phyloP scores from a whole-genome alignment of 495 filamentous ascomycete species.

The Aspergillus ostianus region DNA sequence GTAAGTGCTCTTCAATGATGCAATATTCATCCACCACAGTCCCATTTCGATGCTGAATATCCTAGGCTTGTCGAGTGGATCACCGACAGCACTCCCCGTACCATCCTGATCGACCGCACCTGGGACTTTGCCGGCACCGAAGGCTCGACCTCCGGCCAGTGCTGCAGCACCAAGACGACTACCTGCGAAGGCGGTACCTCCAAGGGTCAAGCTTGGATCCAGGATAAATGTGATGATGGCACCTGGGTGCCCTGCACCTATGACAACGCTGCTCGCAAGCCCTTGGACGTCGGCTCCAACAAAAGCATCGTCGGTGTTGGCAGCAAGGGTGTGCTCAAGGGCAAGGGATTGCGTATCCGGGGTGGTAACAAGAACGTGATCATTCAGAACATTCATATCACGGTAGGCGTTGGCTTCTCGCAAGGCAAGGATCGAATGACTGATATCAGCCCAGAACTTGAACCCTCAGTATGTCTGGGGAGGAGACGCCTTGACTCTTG shows the following conservation, averaged over 20 bases:
- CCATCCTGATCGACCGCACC: conserved; percentile 38
- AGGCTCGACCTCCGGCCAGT: conserved; percentile 21
- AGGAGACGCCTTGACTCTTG: conserved; percentile 24
- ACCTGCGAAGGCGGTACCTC: conserved; percentile 16
- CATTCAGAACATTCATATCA: conserved; percentile 36
- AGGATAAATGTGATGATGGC: conserved; percentile 13
- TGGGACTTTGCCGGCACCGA: conserved; percentile 29
- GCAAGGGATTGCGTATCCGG: conserved; percentile 17
- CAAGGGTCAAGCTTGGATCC: conserved; percentile 15
- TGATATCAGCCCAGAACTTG: conserved; percentile 10
- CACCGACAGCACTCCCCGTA: conserved; percentile 36
- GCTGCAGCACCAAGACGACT: conserved; percentile 17
- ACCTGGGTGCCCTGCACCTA: conserved; percentile 20
- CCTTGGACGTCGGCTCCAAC: conserved; percentile 27
- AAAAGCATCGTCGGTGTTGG: conserved; percentile 31
- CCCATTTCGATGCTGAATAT: neutral
- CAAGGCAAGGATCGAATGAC: neutral
- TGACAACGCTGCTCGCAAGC: conserved; percentile 16
- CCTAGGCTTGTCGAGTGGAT: conserved; percentile 11
- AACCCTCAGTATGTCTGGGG: conserved; percentile 31
- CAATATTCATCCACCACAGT: neutral
- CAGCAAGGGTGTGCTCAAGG: conserved; percentile 22
- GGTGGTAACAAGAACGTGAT: conserved; percentile 26
- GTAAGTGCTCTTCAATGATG: conserved; percentile 1
- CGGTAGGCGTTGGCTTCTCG: neutral